Evolutionary conservation across 495 filamentous ascomycete species (phyloP), one percentile per base, ranked within the genome.

Genomic region (Pseudomonodictys pantanalensis): DNA sequence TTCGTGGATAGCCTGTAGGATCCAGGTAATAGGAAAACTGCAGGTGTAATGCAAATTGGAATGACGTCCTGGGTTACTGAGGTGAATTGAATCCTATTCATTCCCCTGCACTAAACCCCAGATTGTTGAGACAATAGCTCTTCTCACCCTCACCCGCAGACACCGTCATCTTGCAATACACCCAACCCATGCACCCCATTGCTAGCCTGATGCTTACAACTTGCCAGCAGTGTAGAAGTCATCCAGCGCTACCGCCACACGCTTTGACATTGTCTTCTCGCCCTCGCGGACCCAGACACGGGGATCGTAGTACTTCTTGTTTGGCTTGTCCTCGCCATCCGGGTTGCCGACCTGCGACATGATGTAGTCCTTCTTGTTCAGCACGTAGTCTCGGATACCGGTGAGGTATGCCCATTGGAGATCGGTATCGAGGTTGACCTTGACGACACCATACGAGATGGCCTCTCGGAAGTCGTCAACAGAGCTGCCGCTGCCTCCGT

Each of bases 231-330:
- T 85, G 77, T 92, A 91, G 84, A 98, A 98, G 77, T 96, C 93
- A 62, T 84, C 78, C 52, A 99, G 84, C 32, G 85, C 91, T 69
- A 86, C 85, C 72, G 82, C 73, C 41, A 96, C 85, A 69, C 92
- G 86, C 62, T 81, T 79, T 65, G 80, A 84, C 92, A 97, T 97
- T 69, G 87, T 93, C 85, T 96, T 93, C 83, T 97, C 92, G 68
- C 92, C 92, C 79, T 95, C 91, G 59, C 92, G 88, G 44, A 97
- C 87, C 88, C 87, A 90, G 65, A 89, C 86, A 61, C 76, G 62
- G 58, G 86, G 86, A 68, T 97, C 92, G 76, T 93, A 97, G 85
- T 82, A 92, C 82, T 96, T 97, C 58, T 98, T 98, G 83, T 98
- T 97, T 66, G 93, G 93, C 85, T 97, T 97, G 79, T 92, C 88